Base-by-base conservation (phyloP, 176 grass and related monocot genomes). In the Carex kokanica region DNA sequence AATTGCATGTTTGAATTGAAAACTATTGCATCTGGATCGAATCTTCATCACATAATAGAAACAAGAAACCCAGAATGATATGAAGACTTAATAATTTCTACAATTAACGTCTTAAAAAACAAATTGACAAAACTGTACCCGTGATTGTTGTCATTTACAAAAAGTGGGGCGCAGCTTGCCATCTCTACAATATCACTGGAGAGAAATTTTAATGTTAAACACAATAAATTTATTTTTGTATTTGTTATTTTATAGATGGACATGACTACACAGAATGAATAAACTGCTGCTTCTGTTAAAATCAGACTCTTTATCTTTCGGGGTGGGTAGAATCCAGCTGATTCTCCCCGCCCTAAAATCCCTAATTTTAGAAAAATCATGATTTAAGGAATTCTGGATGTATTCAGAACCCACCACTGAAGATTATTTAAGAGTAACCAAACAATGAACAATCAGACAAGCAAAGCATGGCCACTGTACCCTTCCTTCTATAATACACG, bases 101-200 rank as follows among this genome's bases (percentile, higher is more conserved):
- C 3, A 78, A 64, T 29, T 27, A 78, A 25, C 8, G 60, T 60
- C 15, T 55, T 75, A 74, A 52, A 11, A 57, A 74, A 74, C 16
- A 49, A 52, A 45, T 15, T 43, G 8, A 12, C 27, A 72, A 38
- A 13, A 66, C 31, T 21, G 73, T 98, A 98, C 95, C 86, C 57
- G 52, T 74, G 95, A 66, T 98, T 87, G 20, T 98, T 98, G 56
- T 92, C 95, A 72, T 98, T 94, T 83, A 93, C 92, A 49, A 98
- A 98, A 68, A 98, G 95, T 60, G 92, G 95, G 29, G 95, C 89
- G 62, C 90, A 92, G 85, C 95, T 98, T 87, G 95, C 95, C 95
- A 98, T 94, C 79, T 88, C 88, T 62, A 98, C 95, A 68, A 94
- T 81, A 59, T 98, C 95, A 59, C 95, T 98, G 87, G 56, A 84